Evolutionary conservation across 192 early-diverging fungal species (phyloP).

Genomic region (Coemansia sp.): DNA sequence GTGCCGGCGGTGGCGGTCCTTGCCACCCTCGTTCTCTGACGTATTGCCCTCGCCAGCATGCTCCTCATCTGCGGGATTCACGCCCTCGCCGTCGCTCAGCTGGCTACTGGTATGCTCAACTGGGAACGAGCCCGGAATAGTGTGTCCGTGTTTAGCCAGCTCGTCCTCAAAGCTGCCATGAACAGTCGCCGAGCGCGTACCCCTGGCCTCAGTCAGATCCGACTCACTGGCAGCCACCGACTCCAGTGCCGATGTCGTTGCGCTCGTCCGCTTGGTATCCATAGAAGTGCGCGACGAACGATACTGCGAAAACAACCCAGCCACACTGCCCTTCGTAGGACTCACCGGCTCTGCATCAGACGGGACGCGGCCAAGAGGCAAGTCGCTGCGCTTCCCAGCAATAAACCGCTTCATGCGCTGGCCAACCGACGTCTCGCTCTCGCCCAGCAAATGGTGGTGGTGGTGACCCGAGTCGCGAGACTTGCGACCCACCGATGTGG

Average conservation of each 20-base stretch:
- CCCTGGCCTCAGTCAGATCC: conserved; percentile 34
- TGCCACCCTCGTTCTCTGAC: conserved; percentile 30
- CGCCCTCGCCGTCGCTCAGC: conserved; percentile 23
- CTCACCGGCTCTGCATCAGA: conserved; percentile 15
- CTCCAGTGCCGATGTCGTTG: conserved; percentile 28
- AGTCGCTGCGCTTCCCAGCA: conserved; percentile 35
- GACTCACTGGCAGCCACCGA: conserved; percentile 23
- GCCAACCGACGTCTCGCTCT: conserved; percentile 32
- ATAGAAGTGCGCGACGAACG: conserved; percentile 34
- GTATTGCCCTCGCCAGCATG: conserved; percentile 22
- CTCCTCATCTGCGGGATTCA: neutral
- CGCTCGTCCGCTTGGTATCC: conserved; percentile 41
- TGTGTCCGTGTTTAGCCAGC: conserved; percentile 7
- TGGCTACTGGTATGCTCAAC: conserved; percentile 12
- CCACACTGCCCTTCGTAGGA: conserved; percentile 8
- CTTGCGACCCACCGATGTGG: conserved; percentile 36
- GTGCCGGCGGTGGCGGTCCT: conserved; percentile 43
- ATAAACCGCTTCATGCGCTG: conserved; percentile 55
- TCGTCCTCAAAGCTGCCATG: conserved; percentile 22
- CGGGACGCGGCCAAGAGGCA: conserved; percentile 12
- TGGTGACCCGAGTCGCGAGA: conserved; percentile 44
- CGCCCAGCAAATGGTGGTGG: conserved; percentile 9
- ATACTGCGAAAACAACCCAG: conserved; percentile 24
- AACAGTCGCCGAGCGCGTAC: conserved; percentile 22
- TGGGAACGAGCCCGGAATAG: conserved; percentile 48